These are phyloP conservation scores for Vitis hybrid DNA, from an alignment of 177 flowering plant species.

Conservation along the genomic window DNA sequence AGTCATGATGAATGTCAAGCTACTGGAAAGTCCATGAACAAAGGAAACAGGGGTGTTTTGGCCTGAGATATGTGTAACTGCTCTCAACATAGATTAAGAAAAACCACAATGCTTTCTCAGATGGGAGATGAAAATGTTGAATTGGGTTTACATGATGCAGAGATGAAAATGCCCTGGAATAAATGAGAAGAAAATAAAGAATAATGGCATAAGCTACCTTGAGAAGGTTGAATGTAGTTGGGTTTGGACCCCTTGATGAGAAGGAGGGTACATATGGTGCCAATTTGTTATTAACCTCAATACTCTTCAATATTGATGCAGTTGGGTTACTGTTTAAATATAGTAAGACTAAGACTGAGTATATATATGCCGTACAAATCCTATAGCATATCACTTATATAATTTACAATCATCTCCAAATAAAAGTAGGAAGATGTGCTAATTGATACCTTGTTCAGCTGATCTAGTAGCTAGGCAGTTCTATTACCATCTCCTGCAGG, in stretches of 20 bases:
- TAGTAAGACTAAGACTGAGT: not conserved
- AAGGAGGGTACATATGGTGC: conserved; percentile 32
- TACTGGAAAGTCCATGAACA: no score
- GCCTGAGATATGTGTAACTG: no score
- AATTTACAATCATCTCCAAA: no score
- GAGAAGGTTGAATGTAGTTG: conserved; percentile 21
- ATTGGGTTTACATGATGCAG: no score
- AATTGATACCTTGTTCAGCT: conserved; percentile 19
- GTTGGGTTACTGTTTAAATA: conserved; percentile 19
- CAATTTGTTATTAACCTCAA: conserved; percentile 1
- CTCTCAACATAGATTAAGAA: no score
- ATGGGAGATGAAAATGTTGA: no score
- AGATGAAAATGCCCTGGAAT: not conserved
- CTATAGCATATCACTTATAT: no score
- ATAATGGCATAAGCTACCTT: conserved; percentile 20
- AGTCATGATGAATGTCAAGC: no score
- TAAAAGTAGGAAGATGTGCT: no score
- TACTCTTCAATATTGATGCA: conserved; percentile 27
- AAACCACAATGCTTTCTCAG: no score
- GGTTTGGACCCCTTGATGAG: conserved; percentile 43
- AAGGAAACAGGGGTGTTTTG: no score
- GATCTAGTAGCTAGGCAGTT: conserved; percentile 7
- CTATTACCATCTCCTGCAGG: not conserved
- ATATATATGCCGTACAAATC: no score
- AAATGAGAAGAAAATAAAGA: not conserved